Evolutionary conservation across 2,329 filamentous ascomycete species (phyloP).

Genomic region (Verticillium alfalfae): DNA sequence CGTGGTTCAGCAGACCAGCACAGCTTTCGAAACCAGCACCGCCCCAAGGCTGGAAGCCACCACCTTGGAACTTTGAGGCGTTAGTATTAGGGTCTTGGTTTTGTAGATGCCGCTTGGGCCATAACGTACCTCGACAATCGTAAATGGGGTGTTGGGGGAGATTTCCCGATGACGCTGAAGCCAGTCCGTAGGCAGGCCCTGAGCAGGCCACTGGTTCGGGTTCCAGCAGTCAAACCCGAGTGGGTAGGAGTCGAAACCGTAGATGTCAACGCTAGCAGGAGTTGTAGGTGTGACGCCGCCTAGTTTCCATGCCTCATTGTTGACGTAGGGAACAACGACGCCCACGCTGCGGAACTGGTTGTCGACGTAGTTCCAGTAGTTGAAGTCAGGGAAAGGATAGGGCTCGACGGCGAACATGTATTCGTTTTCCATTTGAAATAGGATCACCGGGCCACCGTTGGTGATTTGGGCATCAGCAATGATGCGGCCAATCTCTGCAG

Average conservation of each 20-base stretch:
- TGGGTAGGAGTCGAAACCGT: slow-evolving; percentile 44
- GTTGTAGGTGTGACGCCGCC: slow-evolving; percentile 13
- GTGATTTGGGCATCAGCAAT: slow-evolving; percentile 68
- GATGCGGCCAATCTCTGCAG: slow-evolving; percentile 48
- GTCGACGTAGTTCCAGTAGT: slow-evolving; percentile 62
- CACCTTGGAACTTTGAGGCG: slow-evolving; percentile 48
- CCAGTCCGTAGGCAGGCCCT: slow-evolving; percentile 52
- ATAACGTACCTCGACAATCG: slow-evolving; percentile 45
- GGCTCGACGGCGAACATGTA: slow-evolving; percentile 32
- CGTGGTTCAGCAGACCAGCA: slow-evolving; percentile 53
- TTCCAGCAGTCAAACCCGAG: slow-evolving; percentile 39
- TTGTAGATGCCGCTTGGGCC: too few relatives aligned
- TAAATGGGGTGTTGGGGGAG: slow-evolving; percentile 61
- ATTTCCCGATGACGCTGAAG: slow-evolving; percentile 49
- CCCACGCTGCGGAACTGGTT: slow-evolving; percentile 58
- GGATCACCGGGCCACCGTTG: slow-evolving; percentile 65
- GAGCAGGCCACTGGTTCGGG: slow-evolving; percentile 51
- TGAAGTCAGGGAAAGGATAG: slow-evolving; percentile 49
- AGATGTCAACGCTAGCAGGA: slow-evolving; percentile 25
- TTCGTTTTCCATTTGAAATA: slow-evolving; percentile 70
- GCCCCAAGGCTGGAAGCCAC: slow-evolving; percentile 66
- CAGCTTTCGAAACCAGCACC: slow-evolving; percentile 64
- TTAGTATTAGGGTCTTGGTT: slow-evolving; percentile 16
- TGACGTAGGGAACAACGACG: slow-evolving; percentile 64
- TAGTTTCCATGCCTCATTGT: slow-evolving; percentile 54